These are phyloP conservation scores for Microcyclospora pomicola DNA, from an alignment of 2,329 filamentous ascomycete genomes.

Conservation along the genomic window DNA sequence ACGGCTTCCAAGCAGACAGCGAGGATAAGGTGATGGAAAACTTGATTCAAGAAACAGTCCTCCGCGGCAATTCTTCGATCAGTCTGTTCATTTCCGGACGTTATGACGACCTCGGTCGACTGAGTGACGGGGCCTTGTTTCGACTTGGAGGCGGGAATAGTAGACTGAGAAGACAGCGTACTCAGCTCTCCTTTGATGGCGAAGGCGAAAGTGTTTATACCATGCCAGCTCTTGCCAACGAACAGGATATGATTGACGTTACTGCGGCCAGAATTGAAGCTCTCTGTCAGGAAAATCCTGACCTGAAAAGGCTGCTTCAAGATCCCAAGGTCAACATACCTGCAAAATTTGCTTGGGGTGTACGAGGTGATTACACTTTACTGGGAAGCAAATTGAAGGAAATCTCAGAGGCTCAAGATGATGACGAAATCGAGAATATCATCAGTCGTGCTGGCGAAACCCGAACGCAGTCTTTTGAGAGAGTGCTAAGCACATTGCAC, in stretches of 20 bases:
- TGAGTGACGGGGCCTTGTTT: neutral
- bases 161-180: neutral
- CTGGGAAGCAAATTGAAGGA: neutral
- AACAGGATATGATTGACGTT: neutral
- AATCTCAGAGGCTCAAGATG: neutral
- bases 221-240: neutral
- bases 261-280: neutral
- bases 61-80: neutral
- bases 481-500: neutral
- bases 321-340: conserved; percentile 1
- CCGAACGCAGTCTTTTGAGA: neutral
- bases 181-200: neutral
- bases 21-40: conserved; percentile 1
- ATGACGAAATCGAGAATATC: neutral
- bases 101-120: neutral
- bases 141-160: neutral
- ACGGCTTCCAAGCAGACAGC: conserved; percentile 1
- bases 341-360: neutral
- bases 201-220: neutral
- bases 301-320: neutral
- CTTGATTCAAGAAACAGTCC: neutral
- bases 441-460: conserved; percentile 1
- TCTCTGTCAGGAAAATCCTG: neutral
- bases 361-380: neutral
- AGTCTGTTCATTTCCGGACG: neutral